Evolutionary conservation across 805 yeast genomes (phyloP).

Genomic region (Ogataea pini): DNA sequence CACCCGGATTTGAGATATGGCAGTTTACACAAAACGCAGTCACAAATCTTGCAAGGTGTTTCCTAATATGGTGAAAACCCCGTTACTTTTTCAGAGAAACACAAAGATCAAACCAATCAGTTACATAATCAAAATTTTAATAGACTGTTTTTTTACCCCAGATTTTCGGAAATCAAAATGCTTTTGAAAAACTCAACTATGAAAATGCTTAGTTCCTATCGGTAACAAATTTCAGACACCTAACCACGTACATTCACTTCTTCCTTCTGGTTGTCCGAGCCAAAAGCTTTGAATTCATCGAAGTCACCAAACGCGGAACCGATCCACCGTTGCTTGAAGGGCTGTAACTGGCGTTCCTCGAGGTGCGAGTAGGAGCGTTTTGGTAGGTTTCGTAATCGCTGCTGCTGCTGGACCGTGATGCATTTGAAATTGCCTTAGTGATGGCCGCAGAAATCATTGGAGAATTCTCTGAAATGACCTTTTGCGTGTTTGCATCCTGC

Average conservation of each 20-base stretch:
- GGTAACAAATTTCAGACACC: background rate
- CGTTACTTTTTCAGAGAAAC: background rate
- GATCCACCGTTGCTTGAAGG: constrained; percentile 2
- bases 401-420: constrained; percentile 10
- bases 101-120: too few species aligned
- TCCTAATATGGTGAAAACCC: background rate
- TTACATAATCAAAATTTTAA: background rate
- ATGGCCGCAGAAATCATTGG: constrained; percentile 40
- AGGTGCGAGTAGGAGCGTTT: background rate
- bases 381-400: constrained; percentile 5
- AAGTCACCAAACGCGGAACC: constrained; percentile 42
- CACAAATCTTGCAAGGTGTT: constrained; percentile 13
- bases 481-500: constrained; percentile 17
- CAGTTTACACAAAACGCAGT: constrained; percentile 19
- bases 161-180: background rate
- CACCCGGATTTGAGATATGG: background rate
- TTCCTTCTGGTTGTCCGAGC: constrained; percentile 55
- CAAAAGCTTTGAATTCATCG: constrained; percentile 60
- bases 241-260: constrained; percentile 12
- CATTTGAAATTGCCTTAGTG: constrained; percentile 32
- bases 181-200: constrained; percentile 3
- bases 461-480: constrained; percentile 24
- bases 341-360: constrained; percentile 3
- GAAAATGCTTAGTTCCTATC: background rate
- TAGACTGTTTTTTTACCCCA: background rate